Evolutionary conservation across 1,139 yeast genomes (phyloP), one percentile per base, ranked within the genome.

Genomic region (Kodamaea derodonti): DNA sequence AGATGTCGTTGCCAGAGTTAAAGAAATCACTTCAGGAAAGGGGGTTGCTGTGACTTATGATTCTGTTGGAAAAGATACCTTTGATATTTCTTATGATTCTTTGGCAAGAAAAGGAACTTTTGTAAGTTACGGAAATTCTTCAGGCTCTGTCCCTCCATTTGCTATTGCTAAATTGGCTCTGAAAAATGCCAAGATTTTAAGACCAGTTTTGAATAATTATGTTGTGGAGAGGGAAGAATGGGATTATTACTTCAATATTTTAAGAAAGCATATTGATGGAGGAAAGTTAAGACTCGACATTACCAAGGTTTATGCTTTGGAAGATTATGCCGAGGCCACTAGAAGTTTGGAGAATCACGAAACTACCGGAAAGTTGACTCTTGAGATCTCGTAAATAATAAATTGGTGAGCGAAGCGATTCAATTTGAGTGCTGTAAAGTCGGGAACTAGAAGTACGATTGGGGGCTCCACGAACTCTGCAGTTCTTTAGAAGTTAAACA

Each of bases 41-140:
- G 96, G 96, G 38, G 95, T 80, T 18, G 67, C 65, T 16, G 95
- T 78, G 3, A 72, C 80, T 1, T 86, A 72, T 51, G 97, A 90
- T 56, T 78, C 94, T 28, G 78, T 88, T 37, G 97, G 97, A 12
- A 83, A 84, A 54, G 85, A 75, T 47, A 76, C 95, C 4, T 84
- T 75, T 51, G 82, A 84, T 30, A 63, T 66, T 11, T 79, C 95
- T 0, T 51, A 85, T 22, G 73, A 66, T n/a, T 62, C 77, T 1
- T 50, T 85, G 25, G 82, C 78, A 11, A 69, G 81, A 50, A 83
- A 80, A 53, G 97, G 97, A 16, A 67, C 86, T 1, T 63, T 85
- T 41, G 78, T 85, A 20, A 72, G 85, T 30, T 87, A 67, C 51
- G 97, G 97, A 40, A 87, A 87, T 52, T 81, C 96, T 9, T 80